These are phyloP conservation scores for Vinca minor DNA, from an alignment of 257 asterid species.

Conservation along the genomic window DNA sequence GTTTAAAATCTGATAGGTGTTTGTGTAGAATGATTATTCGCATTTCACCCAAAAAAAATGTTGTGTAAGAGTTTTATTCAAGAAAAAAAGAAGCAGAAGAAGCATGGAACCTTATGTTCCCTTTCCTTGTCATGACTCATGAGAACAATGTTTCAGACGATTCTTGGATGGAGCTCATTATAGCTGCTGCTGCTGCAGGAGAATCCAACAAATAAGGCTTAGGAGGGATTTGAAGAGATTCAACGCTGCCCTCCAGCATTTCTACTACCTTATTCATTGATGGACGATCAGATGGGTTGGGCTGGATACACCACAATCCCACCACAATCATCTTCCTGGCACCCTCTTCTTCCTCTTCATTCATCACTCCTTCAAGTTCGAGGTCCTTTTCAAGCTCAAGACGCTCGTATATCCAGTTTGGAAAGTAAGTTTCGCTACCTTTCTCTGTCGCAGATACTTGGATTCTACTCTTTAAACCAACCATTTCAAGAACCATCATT, in stretches of 20 bases:
- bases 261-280: conserved; percentile 50
- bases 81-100: too few relatives aligned
- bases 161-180: conserved; percentile 8
- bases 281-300: conserved; percentile 49
- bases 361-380: conserved; percentile 13
- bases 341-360: conserved; percentile 33
- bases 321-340: conserved; percentile 44
- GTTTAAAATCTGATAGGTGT: too few relatives aligned
- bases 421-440: conserved; percentile 36
- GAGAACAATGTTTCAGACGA: conserved; percentile 14
- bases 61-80: too few relatives aligned
- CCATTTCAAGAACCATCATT: conserved; percentile 64
- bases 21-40: too few relatives aligned
- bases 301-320: conserved; percentile 66
- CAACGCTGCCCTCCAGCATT: conserved; percentile 46
- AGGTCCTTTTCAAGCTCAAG: conserved; percentile 20
- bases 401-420: conserved; percentile 41
- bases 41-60: too few relatives aligned
- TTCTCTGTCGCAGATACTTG: conserved; percentile 16
- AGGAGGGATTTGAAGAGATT: conserved; percentile 48
- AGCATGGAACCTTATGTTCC: neutral
- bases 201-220: conserved; percentile 28
- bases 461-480: conserved; percentile 32
- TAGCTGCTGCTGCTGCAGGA: conserved; percentile 1
- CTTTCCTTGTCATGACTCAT: neutral